These are phyloP conservation scores for Herpetospermum pedunculosum DNA, from an alignment of 306 rosid genomes.

Conservation along the genomic window DNA sequence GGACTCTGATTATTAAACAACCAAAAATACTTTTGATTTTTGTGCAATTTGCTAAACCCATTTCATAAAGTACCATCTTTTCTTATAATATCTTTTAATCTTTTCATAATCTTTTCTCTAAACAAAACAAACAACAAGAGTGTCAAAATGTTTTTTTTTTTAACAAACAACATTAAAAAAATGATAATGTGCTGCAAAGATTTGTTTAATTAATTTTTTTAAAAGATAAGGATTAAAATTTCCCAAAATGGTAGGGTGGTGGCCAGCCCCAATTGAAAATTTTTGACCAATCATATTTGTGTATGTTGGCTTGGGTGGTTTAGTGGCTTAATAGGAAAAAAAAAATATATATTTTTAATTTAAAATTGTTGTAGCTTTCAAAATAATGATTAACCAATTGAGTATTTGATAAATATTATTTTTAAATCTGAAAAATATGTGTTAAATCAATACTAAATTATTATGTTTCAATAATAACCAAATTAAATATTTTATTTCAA, in stretches of 20 bases:
- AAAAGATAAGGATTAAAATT: background rate
- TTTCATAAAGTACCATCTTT: background rate
- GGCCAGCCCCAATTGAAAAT: background rate
- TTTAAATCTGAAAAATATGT: too few species aligned
- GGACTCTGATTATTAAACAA: background rate
- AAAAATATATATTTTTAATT: too few species aligned
- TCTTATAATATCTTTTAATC: background rate
- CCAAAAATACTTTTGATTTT: background rate
- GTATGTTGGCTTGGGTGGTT: too few species aligned
- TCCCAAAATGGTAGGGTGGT: background rate
- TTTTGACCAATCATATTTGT: background rate
- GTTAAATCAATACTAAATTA: too few species aligned
- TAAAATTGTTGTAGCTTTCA: too few species aligned
- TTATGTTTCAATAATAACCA: too few species aligned
- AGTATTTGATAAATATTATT: too few species aligned
- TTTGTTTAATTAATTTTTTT: background rate
- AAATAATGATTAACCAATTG: too few species aligned
- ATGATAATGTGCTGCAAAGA: background rate
- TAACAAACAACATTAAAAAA: background rate
- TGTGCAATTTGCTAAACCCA: background rate
- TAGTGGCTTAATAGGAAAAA: too few species aligned
- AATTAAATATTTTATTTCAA: too few species aligned
- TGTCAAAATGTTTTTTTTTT: background rate
- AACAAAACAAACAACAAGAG: background rate
- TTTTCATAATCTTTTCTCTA: background rate